phyloP scores from a whole-genome alignment of 2,329 filamentous ascomycete species.

The Grosmannia serpens region DNA sequence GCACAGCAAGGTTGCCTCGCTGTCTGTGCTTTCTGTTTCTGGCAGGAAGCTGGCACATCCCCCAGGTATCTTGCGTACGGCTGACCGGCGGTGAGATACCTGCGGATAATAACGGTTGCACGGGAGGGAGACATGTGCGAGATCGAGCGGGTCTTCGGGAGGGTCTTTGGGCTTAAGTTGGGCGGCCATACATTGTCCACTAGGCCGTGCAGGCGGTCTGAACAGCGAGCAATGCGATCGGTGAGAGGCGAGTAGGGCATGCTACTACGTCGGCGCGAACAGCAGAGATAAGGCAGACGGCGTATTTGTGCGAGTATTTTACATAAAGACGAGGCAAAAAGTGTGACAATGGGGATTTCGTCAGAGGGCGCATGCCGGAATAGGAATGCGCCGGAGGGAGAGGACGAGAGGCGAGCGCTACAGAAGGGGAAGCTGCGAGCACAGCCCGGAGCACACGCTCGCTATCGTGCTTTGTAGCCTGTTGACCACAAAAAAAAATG shows the following conservation, averaged over 20 bases:
- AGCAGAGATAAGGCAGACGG: no score
- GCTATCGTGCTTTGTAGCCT: no score
- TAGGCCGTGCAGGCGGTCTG: conserved; percentile 1
- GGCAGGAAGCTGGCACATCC: background rate
- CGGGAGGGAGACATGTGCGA: background rate
- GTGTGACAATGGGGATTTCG: no score
- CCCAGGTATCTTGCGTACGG: background rate
- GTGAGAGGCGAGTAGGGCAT: background rate
- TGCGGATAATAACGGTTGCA: background rate
- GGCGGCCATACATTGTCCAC: background rate
- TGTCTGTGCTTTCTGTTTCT: background rate
- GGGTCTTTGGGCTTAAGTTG: background rate
- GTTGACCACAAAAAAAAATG: no score
- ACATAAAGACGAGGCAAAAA: no score
- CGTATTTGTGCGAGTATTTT: no score
- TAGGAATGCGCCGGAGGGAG: background rate
- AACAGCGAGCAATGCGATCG: background rate
- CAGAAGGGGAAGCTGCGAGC: background rate
- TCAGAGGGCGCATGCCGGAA: background rate
- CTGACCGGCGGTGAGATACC: background rate
- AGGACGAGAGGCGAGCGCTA: background rate
- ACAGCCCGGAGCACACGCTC: no score
- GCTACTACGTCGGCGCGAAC: no score
- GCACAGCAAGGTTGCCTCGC: background rate
- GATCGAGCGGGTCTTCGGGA: background rate